Evolutionary conservation across 2,329 filamentous ascomycete species (phyloP).

Genomic region (Ascocoryne sarcoides): DNA sequence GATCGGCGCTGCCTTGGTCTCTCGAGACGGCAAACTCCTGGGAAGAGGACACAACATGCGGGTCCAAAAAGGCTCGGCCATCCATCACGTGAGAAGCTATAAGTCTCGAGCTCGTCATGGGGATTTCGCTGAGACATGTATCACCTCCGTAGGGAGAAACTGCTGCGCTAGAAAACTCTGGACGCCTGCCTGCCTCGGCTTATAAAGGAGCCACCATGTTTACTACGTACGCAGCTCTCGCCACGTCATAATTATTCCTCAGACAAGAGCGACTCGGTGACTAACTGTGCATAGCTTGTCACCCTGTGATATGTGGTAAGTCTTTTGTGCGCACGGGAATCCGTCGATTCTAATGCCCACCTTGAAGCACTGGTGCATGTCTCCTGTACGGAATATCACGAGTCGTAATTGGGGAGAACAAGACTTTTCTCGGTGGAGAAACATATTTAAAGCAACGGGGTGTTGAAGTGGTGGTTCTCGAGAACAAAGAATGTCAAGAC

Average conservation of each 20-base stretch:
- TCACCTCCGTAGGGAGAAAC: constrained; percentile 63
- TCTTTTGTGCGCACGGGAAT: too few relatives aligned
- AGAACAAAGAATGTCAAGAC: constrained; percentile 54
- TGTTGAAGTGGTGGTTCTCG: constrained; percentile 64
- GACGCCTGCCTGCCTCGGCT: constrained; percentile 57
- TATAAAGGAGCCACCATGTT: constrained; percentile 75
- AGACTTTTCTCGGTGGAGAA: constrained; percentile 66
- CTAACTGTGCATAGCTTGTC: constrained; percentile 37
- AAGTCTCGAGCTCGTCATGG: neutral
- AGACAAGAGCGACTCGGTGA: too few relatives aligned
- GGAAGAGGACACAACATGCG: constrained; percentile 69
- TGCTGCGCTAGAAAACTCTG: constrained; percentile 64
- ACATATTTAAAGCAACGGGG: constrained; percentile 58
- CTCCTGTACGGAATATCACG: constrained; percentile 65
- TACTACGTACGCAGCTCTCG: constrained; percentile 52
- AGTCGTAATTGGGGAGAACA: constrained; percentile 72
- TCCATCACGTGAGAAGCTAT: constrained; percentile 52
- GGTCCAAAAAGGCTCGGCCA: constrained; percentile 62
- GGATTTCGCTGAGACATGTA: neutral
- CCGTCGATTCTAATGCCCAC: too few relatives aligned
- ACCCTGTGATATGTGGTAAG: constrained; percentile 64
- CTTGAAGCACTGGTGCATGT: constrained; percentile 64
- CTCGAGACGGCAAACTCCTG: constrained; percentile 58
- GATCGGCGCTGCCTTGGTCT: constrained; percentile 53
- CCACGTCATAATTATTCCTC: too few relatives aligned